Evolutionary conservation across 2,329 filamentous ascomycete genomes (phyloP).

Genomic region (Zymoseptoria brevis): DNA sequence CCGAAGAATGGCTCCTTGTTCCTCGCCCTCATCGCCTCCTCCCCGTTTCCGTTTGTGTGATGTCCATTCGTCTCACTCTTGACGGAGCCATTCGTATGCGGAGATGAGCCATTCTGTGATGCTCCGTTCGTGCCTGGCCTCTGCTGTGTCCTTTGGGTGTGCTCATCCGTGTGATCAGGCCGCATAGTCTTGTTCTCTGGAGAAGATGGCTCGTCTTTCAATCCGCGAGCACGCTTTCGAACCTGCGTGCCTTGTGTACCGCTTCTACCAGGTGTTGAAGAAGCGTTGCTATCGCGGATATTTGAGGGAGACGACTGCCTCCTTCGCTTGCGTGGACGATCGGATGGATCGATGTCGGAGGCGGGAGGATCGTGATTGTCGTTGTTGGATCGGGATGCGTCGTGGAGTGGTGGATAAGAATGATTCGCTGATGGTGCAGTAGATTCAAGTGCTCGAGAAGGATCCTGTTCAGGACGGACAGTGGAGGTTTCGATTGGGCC

Average conservation of each 20-base stretch:
- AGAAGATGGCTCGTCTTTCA: constrained; percentile 22
- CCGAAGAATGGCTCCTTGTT: constrained; percentile 57
- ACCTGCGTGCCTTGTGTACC: constrained; percentile 23
- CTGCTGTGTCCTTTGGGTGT: constrained; percentile 31
- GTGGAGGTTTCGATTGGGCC: constrained; percentile 22
- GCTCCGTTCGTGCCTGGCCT: constrained; percentile 33
- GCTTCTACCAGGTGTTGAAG: constrained; percentile 5
- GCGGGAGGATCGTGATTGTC: constrained; percentile 7
- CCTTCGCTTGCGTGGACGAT: constrained; percentile 25
- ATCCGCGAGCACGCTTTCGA: constrained; percentile 37
- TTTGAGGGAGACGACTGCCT: constrained; percentile 20
- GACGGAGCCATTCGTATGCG: constrained; percentile 35
- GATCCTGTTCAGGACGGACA: constrained; percentile 12
- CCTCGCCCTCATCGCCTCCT: constrained; percentile 14
- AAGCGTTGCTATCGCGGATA: constrained; percentile 16
- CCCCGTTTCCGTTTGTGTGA: constrained; percentile 33
- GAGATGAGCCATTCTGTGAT: constrained; percentile 25
- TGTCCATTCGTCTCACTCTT: constrained; percentile 38
- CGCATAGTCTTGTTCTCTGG: constrained; percentile 38
- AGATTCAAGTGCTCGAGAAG: constrained; percentile 26
- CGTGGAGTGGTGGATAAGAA: constrained; percentile 5
- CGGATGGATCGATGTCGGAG: constrained; percentile 18
- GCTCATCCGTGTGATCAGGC: constrained; percentile 33
- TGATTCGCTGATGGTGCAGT: constrained; percentile 22
- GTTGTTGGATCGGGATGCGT: constrained; percentile 11